phyloP scores from a whole-genome alignment of 257 asterid genomes.

The Nicotiana obtusifolia region DNA sequence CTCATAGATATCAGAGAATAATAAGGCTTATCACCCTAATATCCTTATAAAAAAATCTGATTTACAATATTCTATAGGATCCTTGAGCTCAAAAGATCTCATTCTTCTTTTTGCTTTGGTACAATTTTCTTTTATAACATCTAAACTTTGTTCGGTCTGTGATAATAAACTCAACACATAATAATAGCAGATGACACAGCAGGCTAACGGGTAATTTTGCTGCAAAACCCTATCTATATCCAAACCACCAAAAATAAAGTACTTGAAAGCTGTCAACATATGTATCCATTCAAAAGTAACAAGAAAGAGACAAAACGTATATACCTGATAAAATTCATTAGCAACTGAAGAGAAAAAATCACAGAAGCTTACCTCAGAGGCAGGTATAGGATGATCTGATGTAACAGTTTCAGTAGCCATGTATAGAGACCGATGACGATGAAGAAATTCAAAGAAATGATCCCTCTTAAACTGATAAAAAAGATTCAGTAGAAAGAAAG shows the following conservation, averaged over 20 bases:
- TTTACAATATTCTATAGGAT: background rate
- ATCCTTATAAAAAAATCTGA: background rate
- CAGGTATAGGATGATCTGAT: conserved; percentile 40
- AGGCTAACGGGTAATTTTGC: background rate
- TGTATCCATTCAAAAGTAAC: background rate
- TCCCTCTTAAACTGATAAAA: background rate
- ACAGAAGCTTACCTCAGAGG: conserved; percentile 34
- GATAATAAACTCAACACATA: background rate
- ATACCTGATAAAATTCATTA: background rate
- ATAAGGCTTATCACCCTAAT: background rate
- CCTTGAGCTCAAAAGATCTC: background rate
- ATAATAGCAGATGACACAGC: background rate
- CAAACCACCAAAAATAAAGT: background rate
- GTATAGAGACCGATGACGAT: conserved; percentile 4
- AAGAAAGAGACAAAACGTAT: no score
- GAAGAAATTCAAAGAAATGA: background rate
- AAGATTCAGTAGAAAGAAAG: background rate
- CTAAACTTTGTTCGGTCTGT: background rate
- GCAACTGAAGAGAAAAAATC: background rate
- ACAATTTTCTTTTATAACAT: background rate
- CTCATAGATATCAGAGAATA: background rate
- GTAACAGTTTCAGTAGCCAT: conserved; percentile 67
- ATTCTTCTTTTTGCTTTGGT: no score
- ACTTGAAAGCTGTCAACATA: background rate
- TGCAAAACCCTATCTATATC: background rate